Percentiles rank a stretch among this genome's conserved stretches.
phyloP scores from a whole-genome alignment of 2,329 filamentous ascomycete species.

The Xylaria polymorpha region DNA sequence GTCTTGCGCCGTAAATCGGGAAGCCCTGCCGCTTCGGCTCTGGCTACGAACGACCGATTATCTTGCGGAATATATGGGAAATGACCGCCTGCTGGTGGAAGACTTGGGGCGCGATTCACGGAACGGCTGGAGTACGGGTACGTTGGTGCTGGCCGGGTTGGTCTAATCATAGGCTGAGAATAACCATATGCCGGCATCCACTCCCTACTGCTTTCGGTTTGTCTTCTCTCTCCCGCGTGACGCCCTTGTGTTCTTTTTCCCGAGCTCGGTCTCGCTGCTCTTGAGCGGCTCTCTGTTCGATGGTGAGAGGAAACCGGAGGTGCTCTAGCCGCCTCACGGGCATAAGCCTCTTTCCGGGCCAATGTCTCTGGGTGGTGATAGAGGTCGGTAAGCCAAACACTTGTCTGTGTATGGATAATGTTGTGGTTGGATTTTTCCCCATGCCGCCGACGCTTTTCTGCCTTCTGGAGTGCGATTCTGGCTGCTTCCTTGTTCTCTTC shows the following conservation, averaged over 20 bases:
- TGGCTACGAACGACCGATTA: background rate
- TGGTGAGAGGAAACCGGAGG: constrained; percentile 36
- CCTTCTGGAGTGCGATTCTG: constrained; percentile 18
- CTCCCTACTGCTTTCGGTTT: background rate
- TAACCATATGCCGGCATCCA: constrained; percentile 21
- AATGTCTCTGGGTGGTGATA: constrained; percentile 41
- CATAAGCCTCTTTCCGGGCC: constrained; percentile 35
- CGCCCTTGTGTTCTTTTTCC: constrained; percentile 9
- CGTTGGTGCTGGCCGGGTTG: constrained; percentile 26
- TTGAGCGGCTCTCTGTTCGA: background rate
- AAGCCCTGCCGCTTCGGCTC: background rate
- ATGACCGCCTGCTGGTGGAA: constrained; percentile 27
- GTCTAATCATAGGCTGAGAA: constrained; percentile 26
- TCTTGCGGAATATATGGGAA: constrained; percentile 19
- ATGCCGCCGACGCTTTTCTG: constrained; percentile 15
- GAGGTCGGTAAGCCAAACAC: constrained; percentile 43
- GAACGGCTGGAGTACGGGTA: constrained; percentile 20
- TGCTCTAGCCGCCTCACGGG: constrained; percentile 34
- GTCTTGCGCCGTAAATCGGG: constrained; percentile 12
- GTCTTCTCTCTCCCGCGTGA: background rate
- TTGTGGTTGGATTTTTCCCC: constrained; percentile 22
- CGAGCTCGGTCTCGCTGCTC: background rate
- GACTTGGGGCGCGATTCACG: background rate
- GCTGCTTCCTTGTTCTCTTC: constrained; percentile 31
- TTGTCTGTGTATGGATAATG: constrained; percentile 21